These are phyloP conservation scores for Sanghuangporus weigelae DNA, from an alignment of 1,284 basidiomycete species.

Conservation along the genomic window DNA sequence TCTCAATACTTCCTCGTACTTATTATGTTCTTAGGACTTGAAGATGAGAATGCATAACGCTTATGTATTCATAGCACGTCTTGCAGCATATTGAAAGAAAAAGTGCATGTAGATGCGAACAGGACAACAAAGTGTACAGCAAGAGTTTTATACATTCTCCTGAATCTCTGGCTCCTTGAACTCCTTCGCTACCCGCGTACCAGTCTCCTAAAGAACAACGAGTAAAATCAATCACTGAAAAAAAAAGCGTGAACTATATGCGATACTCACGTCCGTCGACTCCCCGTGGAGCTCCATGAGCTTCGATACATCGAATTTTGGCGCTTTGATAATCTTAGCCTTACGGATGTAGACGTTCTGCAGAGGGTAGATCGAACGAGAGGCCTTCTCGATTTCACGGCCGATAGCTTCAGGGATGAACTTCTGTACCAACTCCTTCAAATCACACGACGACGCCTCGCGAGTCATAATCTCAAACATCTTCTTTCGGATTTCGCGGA, in stretches of 20 bases:
- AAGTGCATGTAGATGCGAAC: conserved; percentile 8
- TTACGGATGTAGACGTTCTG: conserved; percentile 99
- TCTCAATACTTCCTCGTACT: no score
- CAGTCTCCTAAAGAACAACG: conserved; percentile 64
- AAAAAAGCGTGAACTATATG: not conserved
- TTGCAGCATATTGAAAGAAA: no score
- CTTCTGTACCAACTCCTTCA: conserved; percentile 98
- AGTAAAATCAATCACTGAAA: conserved; percentile 11
- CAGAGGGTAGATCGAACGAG: conserved; percentile 93
- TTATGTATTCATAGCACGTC: no score
- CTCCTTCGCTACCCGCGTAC: conserved; percentile 82
- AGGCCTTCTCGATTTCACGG: conserved; percentile 99
- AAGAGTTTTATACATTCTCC: conserved; percentile 63
- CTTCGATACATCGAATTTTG: conserved; percentile 95
- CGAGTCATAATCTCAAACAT: conserved; percentile 99
- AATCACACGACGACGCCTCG: conserved; percentile 91
- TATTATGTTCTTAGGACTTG: no score
- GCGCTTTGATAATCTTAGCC: conserved; percentile 96
- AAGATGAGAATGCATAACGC: no score
- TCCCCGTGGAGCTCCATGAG: conserved; percentile 95
- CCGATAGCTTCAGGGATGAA: conserved; percentile 99
- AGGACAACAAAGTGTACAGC: conserved; percentile 18
- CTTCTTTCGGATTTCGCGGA: conserved; percentile 98
- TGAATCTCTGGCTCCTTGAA: conserved; percentile 91
- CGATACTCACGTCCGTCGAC: conserved; percentile 73